Base-by-base conservation (phyloP, 768 basidiomycete genomes). In the Sarcodon aspratus region DNA sequence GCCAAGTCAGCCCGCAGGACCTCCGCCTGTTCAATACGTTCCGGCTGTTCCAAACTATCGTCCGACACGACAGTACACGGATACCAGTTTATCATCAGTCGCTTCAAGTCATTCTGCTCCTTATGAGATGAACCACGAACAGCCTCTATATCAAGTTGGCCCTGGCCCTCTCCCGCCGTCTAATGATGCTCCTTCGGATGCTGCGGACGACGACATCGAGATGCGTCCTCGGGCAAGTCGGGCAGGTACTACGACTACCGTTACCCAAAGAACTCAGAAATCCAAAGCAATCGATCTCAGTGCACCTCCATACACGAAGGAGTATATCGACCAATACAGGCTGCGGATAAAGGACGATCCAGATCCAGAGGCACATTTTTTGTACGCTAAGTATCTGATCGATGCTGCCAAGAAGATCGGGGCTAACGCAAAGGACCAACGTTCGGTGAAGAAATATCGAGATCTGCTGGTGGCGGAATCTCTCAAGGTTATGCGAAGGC, bases 351-450 rank as follows among this genome's bases (percentile, higher is more conserved):
- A 98, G 66, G 85, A 80, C 31, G 96, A 99, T 65, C 94, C 94
- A 2, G 96, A 99, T 62, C 95, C 95, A 1, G 96, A 98, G 64
- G 90, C 94, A 21, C 96, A 98, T 63, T 98, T 97, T 64, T 71
- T 85, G 21, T 99, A 96, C 61, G 90, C 94, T n/a, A 97, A 95
- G 68, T 99, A 98, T 63, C 81, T 99, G 51, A 93, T 99, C 62
- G 96, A 98, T 59, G 96, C 96, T 32, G 96, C 96, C 11, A 92
- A 89, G 69, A 85, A 93, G 64, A 82, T 97, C 53, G 80, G 89
- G 13, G 67, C 73, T 9, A 72, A 77, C 31, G 76, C 80, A 7
- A 82, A 75, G 55, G 87, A 92, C 55, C 82, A 86, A 61, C 82
- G 89, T 27, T 74, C 81, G 13, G 90, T 90, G 3, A 83, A 89